These are phyloP conservation scores for Globisporangium rhizosaccharum DNA, from an alignment of 352 stramenopile species.

Conservation along the genomic window DNA sequence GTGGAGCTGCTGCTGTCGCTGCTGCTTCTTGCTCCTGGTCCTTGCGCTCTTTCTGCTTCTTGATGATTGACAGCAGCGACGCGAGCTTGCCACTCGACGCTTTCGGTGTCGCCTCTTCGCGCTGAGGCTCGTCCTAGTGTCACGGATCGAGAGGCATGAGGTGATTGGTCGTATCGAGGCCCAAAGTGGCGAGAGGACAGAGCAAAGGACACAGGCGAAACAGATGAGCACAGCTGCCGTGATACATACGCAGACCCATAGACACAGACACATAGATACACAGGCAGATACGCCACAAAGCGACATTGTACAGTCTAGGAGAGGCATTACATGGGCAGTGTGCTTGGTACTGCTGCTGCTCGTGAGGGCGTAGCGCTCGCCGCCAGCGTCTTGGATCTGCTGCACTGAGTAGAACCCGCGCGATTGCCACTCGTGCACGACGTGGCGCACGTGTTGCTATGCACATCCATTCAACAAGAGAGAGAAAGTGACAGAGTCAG, in stretches of 20 bases:
- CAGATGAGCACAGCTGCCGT: neutral
- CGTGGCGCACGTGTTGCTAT: conserved; percentile 52
- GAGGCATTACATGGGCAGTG: conserved; percentile 8
- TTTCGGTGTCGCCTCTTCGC: conserved; percentile 27
- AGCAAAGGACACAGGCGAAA: neutral
- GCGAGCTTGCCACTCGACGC: conserved; percentile 54
- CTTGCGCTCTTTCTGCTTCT: conserved; percentile 70
- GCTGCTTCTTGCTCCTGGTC: conserved; percentile 13
- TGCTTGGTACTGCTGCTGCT: conserved; percentile 9
- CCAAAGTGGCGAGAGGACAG: conserved; percentile 6
- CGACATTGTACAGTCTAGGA: no score
- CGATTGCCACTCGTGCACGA: conserved; percentile 78
- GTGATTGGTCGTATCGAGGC: conserved; percentile 3
- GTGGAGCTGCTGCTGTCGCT: neutral
- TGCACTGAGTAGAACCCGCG: conserved; percentile 58
- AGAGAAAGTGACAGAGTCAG: neutral
- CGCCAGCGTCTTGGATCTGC: conserved; percentile 62
- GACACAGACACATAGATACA: neutral
- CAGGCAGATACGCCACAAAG: no score
- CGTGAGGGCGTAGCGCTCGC: conserved; percentile 26
- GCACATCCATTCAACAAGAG: conserved; percentile 1
- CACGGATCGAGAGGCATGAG: no score
- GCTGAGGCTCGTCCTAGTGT: conserved; percentile 12
- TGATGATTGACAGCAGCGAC: conserved; percentile 78
- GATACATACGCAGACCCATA: neutral